Evolutionary conservation across 352 stramenopile genomes (phyloP).

Genomic region (Phytophthora pseudosyringae): DNA sequence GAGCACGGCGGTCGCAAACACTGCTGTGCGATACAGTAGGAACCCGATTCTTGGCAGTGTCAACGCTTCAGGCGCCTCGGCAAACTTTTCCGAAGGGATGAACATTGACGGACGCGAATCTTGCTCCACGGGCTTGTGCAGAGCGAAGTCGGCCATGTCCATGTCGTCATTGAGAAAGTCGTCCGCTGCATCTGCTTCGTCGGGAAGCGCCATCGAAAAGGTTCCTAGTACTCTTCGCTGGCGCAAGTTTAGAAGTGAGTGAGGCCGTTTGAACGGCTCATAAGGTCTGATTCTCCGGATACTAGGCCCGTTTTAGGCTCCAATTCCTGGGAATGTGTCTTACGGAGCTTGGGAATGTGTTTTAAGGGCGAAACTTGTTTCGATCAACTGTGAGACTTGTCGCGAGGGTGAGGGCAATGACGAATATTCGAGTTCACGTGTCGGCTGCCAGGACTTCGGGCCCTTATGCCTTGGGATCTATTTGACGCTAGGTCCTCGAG

Average conservation of each 20-base stretch:
- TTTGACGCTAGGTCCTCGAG: no score
- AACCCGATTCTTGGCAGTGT: conserved; percentile 19
- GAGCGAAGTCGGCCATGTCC: not conserved
- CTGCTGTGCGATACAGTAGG: conserved; percentile 23
- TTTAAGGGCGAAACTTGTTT: conserved; percentile 1
- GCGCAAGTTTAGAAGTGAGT: conserved; percentile 8
- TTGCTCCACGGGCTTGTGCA: not conserved
- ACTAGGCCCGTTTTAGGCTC: not conserved
- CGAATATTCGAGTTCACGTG: no score
- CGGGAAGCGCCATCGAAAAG: conserved; percentile 5
- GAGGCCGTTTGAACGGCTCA: not conserved
- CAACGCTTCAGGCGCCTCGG: conserved; percentile 11
- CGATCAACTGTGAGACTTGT: conserved; percentile 1
- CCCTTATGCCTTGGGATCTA: no score
- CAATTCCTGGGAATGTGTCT: not conserved
- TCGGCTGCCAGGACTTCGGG: no score
- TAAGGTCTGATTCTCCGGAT: conserved; percentile 8
- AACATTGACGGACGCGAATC: conserved; percentile 3
- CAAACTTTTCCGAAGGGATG: conserved; percentile 1
- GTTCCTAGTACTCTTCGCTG: not conserved
- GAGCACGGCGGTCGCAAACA: conserved; percentile 22
- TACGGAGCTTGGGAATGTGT: not conserved
- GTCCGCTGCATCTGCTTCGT: not conserved
- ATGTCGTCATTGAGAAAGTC: conserved; percentile 10
- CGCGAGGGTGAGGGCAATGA: not conserved